Evolutionary conservation across 2,329 filamentous ascomycete genomes (phyloP).

Genomic region (Atkinsonella hypoxylon): DNA sequence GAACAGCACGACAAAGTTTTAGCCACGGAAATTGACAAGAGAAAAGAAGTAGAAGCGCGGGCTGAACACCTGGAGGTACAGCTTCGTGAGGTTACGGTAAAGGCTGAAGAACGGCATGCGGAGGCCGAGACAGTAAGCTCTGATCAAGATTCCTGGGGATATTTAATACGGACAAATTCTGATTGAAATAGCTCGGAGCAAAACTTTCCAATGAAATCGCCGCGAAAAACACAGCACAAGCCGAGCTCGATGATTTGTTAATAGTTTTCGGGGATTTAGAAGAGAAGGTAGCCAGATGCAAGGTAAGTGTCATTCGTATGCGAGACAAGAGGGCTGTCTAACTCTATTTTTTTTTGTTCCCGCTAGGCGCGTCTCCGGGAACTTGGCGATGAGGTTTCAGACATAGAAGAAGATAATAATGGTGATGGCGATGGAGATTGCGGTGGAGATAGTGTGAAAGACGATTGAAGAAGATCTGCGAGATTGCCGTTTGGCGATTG

Average conservation of each 20-base stretch:
- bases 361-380: constrained; percentile 45
- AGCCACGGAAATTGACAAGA: constrained; percentile 23
- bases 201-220: constrained; percentile 36
- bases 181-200: constrained; percentile 17
- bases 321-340: not conserved
- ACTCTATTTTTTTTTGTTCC: not conserved
- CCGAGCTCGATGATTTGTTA: constrained; percentile 68
- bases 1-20: constrained; percentile 22
- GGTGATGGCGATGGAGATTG: constrained; percentile 35
- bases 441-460: constrained; percentile 20
- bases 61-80: constrained; percentile 16
- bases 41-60: constrained; percentile 15
- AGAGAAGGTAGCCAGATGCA: constrained; percentile 64
- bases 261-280: constrained; percentile 74
- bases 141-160: not conserved
- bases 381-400: constrained; percentile 58
- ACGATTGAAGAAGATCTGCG: constrained; percentile 17
- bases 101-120: constrained; percentile 12
- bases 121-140: constrained; percentile 16
- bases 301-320: constrained; percentile 35
- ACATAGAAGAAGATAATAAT: constrained; percentile 39
- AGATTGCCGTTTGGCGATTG: too few species aligned
- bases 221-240: constrained; percentile 51
- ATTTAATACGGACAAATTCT: not conserved
- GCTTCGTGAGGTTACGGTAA: constrained; percentile 11